Percentiles rank a stretch among this genome's conserved stretches.
These are phyloP conservation scores for Murraya paniculata DNA, from an alignment of 345 rosid genomes.

Conservation along the genomic window DNA sequence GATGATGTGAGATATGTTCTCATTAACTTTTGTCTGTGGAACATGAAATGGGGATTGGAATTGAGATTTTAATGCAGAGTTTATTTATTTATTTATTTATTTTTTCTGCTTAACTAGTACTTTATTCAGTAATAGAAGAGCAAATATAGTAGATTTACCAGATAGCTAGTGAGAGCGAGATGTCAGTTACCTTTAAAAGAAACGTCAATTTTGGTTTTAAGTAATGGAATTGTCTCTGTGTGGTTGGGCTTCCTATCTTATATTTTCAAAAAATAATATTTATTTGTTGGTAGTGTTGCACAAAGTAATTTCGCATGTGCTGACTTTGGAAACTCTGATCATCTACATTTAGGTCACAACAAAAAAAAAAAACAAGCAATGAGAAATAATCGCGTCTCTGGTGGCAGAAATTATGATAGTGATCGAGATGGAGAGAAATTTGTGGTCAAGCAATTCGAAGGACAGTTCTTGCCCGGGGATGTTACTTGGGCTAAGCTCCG, in stretches of 20 bases:
- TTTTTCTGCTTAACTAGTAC: neutral
- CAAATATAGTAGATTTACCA: neutral
- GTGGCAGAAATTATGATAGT: constrained; percentile 12
- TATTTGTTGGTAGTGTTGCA: neutral
- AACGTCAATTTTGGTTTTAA: neutral
- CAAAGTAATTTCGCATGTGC: neutral
- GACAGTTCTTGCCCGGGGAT: constrained; percentile 33
- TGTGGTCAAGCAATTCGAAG: constrained; percentile 20
- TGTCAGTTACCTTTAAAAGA: neutral
- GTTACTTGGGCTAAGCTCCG: constrained; percentile 42
- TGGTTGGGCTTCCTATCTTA: neutral
- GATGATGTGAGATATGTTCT: neutral
- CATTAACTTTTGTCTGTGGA: neutral
- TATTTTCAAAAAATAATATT: neutral
- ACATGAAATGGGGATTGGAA: neutral
- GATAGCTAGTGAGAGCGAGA: neutral
- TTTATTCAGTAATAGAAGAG: neutral
- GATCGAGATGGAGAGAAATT: constrained; percentile 18
- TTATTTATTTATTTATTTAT: too few species aligned
- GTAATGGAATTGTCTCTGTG: neutral
- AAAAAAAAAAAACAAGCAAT: constrained; percentile 8
- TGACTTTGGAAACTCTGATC: constrained; percentile 13
- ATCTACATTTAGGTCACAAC: neutral
- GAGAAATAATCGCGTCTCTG: constrained; percentile 17
- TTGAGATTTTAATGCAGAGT: neutral